Evolutionary conservation across 2,329 filamentous ascomycete species (phyloP), one percentile per base, ranked within the genome.

Genomic region (Thielaviopsis populi): DNA sequence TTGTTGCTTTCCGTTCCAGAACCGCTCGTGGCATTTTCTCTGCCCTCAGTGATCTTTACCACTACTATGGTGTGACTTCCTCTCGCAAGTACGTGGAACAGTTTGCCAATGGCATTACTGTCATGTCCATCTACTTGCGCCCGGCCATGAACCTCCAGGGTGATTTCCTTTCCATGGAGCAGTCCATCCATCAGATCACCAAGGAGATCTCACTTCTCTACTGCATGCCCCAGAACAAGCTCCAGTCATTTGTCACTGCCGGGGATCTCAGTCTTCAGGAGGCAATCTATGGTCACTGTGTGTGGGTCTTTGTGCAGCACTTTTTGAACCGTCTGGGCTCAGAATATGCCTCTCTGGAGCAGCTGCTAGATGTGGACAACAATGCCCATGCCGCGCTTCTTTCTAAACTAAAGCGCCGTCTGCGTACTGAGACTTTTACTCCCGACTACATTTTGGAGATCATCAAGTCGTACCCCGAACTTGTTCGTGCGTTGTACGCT

Each of bases 361-460:
- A 90, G 61, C 83, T 95, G 10, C 76, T 99, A 65, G 88, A 96
- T 71, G 71, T 81, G 30, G 87, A 83, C 72, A 95, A 95, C 75
- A 94, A 86, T 69, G 82, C 84, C 1, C 91, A 97, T 70, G 89
- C 88, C 19, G 90, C 94, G 70, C 81, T 96, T 66, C 81, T 99
- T 42, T 88, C 88, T 37, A 97, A 95, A 78, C 83, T 99, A 71
- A 99, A 99, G 84, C 91, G 91, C 70, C 86, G 94, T 70, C 82
- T 99, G 66, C 88, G 94, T 71, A 94, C 89, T 0, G 94, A 99
- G 77, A 99, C 94, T 0, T 99, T 99, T 74, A 99, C 94, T 0
- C 88, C 94, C 3, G 92, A 96, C 72, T 99, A 99, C 77, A 97
- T 99, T 69, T 84, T 92, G 33, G 92, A 99, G 76, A 97, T 99